Evolutionary conservation across 352 stramenopile genomes (phyloP), one percentile per base, ranked within the genome.

Genomic region (Blastocystis sp.): DNA sequence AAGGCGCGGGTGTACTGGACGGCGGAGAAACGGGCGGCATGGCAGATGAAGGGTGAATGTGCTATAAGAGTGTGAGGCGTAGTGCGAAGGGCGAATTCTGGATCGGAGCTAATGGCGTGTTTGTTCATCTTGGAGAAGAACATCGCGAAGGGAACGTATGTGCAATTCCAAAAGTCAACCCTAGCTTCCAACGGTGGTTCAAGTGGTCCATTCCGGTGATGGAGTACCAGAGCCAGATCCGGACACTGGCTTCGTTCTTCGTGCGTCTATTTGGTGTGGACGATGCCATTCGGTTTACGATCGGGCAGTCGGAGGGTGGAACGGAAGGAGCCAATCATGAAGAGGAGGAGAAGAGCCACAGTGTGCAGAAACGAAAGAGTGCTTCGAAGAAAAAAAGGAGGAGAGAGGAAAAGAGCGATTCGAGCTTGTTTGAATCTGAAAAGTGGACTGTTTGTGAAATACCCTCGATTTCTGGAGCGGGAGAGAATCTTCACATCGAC

Each of bases 161-260:
- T 34, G 28, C 21, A 28, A 34, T 69, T 21, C 5, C 62, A 34
- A 9, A 14, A 48, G 17, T 38, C 23, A 52, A 10, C 7, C 11
- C 9, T 45, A 74, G 74, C 34, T 28, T 67, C 5, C 40, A 17
- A 14, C 2, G 56, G 40, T 84, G 74, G 74, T 67, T 43, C n/a
- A 62, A 64, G 41, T 66, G 45, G 74, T 28, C 52, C 14, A 52
- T 67, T n/a, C 74, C 74, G 10, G 56, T 53, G 19, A 11, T 23
- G 11, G 14, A 67, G 21, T 43, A 28, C 23, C 74, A 84, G 53
- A 2, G 7, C 11, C 23, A 62, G 21, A 52, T 84, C 38, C 59
- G 48, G 2, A 67, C 74, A 28, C 23, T 69, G n/a, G 23, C 53
- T n/a, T 84, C 74, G 34, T 67, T 84, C 9, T 67, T 84, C 11